A percentile compares a stretch with the other conserved stretches of the same genome.
Evolutionary conservation across 345 rosid genomes (phyloP).

Genomic region (Xanthoceras sorbifolium): DNA sequence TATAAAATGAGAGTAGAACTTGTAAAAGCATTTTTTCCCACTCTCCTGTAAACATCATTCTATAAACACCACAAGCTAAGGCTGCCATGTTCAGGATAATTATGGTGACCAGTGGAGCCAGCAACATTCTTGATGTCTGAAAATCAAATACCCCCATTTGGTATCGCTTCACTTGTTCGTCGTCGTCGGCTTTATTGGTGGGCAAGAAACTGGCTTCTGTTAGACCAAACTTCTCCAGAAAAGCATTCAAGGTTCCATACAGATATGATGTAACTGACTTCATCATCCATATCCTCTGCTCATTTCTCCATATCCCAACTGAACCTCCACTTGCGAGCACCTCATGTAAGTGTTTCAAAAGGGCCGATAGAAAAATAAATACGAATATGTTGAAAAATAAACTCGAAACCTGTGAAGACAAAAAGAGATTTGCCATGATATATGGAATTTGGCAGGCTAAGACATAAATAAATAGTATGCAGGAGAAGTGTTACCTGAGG

Average conservation of each 20-base stretch:
- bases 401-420: slow-evolving; percentile 28
- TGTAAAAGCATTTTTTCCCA: slow-evolving; percentile 30
- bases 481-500: slow-evolving; percentile 35
- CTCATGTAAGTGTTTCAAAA: slow-evolving; percentile 27
- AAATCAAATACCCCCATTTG: slow-evolving; percentile 43
- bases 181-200: slow-evolving; percentile 33
- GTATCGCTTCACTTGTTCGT: slow-evolving; percentile 30
- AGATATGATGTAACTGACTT: slow-evolving; percentile 27
- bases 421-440: background rate
- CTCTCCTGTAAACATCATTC: slow-evolving; percentile 23
- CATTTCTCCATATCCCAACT: slow-evolving; percentile 28
- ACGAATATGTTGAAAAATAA: slow-evolving; percentile 21
- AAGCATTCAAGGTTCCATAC: slow-evolving; percentile 38
- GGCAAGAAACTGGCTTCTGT: slow-evolving; percentile 43
- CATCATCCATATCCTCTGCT: slow-evolving; percentile 46
- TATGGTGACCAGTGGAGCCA: slow-evolving; percentile 38
- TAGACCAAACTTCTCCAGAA: slow-evolving; percentile 29
- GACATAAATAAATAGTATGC: too few relatives aligned
- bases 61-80: slow-evolving; percentile 27
- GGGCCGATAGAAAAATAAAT: slow-evolving; percentile 31
- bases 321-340: slow-evolving; percentile 28
- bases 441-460: too few relatives aligned
- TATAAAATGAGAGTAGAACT: slow-evolving; percentile 33
- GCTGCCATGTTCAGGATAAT: slow-evolving; percentile 34
- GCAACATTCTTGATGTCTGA: slow-evolving; percentile 30